Evolutionary conservation across 495 filamentous ascomycete genomes (phyloP).

Genomic region (Neurospora tetrasperma): DNA sequence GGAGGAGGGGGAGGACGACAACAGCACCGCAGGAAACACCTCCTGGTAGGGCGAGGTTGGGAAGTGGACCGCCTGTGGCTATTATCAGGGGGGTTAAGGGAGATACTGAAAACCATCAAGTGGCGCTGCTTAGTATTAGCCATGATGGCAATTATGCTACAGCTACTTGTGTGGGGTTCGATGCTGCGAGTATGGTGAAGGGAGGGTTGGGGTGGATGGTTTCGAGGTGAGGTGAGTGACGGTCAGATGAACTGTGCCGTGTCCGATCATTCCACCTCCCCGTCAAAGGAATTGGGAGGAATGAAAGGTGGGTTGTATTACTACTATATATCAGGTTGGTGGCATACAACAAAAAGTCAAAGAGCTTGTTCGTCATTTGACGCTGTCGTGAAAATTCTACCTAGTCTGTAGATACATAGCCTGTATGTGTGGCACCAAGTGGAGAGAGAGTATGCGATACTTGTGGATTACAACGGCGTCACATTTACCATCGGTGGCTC

Average conservation of each 20-base stretch:
- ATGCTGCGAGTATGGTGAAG: neutral
- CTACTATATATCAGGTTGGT: too few relatives aligned
- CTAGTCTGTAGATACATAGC: neutral
- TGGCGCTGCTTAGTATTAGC: conserved; percentile 26
- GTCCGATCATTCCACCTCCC: too few relatives aligned
- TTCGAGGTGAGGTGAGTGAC: too few relatives aligned
- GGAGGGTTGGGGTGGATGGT: neutral
- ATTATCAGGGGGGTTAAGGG: conserved; percentile 7
- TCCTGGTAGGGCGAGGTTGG: neutral
- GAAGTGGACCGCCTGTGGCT: conserved; percentile 15
- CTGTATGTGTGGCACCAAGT: neutral
- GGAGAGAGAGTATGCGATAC: neutral
- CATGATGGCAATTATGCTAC: conserved; percentile 29
- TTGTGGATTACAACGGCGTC: neutral
- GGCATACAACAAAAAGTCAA: too few relatives aligned
- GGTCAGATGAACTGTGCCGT: too few relatives aligned
- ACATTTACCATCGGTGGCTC: neutral
- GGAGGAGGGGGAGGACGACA: neutral
- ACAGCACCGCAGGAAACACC: neutral
- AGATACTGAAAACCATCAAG: neutral
- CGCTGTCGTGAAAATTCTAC: neutral
- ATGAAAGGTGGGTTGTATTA: too few relatives aligned
- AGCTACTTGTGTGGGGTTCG: conserved; percentile 21
- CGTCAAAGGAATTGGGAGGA: too few relatives aligned
- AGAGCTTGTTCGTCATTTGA: neutral